phyloP scores from a whole-genome alignment of 768 basidiomycete species.

The Kwoniella europaea region DNA sequence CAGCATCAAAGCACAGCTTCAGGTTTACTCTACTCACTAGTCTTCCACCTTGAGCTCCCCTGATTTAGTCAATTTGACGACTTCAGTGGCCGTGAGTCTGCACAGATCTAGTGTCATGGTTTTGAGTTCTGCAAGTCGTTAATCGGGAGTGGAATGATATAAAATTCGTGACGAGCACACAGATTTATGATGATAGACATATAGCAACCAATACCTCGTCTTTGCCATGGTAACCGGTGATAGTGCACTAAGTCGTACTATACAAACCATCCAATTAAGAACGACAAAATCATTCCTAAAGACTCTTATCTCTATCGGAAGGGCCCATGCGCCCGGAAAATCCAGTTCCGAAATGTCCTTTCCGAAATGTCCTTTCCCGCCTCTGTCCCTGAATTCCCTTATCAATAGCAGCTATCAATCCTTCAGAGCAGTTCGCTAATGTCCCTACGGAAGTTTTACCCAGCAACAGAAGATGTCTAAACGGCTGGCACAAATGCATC shows the following conservation, averaged over 20 bases:
- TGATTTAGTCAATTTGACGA: conserved; percentile 23
- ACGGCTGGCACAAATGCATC: not conserved
- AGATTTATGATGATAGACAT: no score
- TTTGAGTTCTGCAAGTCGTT: not conserved
- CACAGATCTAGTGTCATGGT: conserved; percentile 24
- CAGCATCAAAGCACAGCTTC: not conserved
- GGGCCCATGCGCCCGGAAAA: not conserved
- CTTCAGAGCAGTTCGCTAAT: not conserved
- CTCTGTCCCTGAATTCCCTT: not conserved
- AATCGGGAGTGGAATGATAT: no score
- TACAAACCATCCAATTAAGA: not conserved
- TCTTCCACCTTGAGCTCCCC: conserved; percentile 37
- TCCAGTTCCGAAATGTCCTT: not conserved
- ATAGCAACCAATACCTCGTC: not conserved
- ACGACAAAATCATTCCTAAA: not conserved
- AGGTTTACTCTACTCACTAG: conserved; percentile 27
- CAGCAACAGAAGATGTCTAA: no score
- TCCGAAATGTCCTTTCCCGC: not conserved
- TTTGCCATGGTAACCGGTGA: not conserved
- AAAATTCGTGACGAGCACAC: no score
- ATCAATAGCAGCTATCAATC: not conserved
- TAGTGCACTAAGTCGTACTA: not conserved
- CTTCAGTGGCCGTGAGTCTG: conserved; percentile 39
- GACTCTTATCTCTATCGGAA: not conserved
- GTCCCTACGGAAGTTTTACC: not conserved